phyloP scores from a whole-genome alignment of 2,329 filamentous ascomycete species.

The Paecilomyces formosus region DNA sequence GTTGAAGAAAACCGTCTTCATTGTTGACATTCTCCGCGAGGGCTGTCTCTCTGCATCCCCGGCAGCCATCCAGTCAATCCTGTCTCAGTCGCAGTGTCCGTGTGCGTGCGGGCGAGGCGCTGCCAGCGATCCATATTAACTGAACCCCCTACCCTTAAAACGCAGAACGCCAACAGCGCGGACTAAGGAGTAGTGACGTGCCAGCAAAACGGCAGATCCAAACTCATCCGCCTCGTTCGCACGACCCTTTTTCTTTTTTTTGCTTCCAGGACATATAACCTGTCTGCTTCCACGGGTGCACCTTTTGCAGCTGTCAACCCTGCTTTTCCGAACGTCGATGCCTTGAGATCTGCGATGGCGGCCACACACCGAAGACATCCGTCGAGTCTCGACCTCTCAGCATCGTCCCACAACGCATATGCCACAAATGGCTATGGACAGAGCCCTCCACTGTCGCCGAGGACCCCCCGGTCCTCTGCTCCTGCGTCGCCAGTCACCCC shows the following conservation, averaged over 20 bases:
- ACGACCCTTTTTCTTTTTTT: neutral
- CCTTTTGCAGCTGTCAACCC: neutral
- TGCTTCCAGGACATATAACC: neutral
- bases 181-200: neutral
- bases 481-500: constrained; percentile 32
- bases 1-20: neutral
- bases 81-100: neutral
- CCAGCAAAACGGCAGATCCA: neutral
- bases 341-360: constrained; percentile 22
- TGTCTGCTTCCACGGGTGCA: neutral
- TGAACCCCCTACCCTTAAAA: neutral
- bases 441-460: constrained; percentile 25
- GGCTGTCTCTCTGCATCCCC: neutral
- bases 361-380: constrained; percentile 27
- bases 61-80: neutral
- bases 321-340: constrained; percentile 8
- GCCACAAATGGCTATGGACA: constrained; percentile 23
- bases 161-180: neutral
- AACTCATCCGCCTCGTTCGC: neutral
- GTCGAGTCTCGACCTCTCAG: constrained; percentile 29
- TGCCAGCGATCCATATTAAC: neutral
- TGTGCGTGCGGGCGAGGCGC: neutral
- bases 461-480: constrained; percentile 26
- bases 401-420: constrained; percentile 24
- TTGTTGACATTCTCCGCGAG: neutral